Evolutionary conservation across 2,329 filamentous ascomycete genomes (phyloP).

Genomic region (Venturia carpophila): DNA sequence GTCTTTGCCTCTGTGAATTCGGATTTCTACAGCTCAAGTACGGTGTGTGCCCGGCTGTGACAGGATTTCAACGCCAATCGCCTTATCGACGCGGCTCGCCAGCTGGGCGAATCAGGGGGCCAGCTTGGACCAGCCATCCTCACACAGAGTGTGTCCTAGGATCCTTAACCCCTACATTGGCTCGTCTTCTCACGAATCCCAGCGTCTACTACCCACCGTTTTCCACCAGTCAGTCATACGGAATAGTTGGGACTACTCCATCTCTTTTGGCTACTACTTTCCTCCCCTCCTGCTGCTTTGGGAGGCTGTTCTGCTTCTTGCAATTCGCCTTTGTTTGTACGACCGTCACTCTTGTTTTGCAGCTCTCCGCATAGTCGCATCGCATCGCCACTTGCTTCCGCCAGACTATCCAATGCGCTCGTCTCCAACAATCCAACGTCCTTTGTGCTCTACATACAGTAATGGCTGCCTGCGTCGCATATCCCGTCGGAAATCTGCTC

Average conservation of each 20-base stretch:
- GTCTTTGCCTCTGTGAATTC: neutral
- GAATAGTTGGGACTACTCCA: neutral
- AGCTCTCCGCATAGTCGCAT: conserved; percentile 8
- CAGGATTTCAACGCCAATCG: conserved; percentile 4
- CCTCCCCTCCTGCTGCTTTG: neutral
- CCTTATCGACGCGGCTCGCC: conserved; percentile 5
- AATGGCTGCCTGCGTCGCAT: conserved; percentile 42
- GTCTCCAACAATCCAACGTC: conserved; percentile 21
- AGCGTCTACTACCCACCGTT: neutral
- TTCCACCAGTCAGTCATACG: neutral
- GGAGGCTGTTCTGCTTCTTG: conserved; percentile 7
- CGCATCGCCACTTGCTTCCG: conserved; percentile 14
- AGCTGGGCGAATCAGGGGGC: conserved; percentile 1
- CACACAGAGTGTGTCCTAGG: conserved; percentile 1
- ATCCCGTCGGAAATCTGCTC: conserved; percentile 34
- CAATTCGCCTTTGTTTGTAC: conserved; percentile 5
- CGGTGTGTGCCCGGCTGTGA: neutral
- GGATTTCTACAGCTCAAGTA: neutral
- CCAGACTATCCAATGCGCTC: conserved; percentile 19
- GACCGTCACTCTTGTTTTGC: neutral
- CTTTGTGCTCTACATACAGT: conserved; percentile 25
- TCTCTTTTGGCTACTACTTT: neutral
- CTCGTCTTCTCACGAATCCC: neutral
- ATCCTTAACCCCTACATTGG: conserved; percentile 4
- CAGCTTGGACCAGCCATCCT: conserved; percentile 11